Evolutionary conservation across 495 filamentous ascomycete species (phyloP), one percentile per base, ranked within the genome.

Genomic region (Ascobolus immersus): DNA sequence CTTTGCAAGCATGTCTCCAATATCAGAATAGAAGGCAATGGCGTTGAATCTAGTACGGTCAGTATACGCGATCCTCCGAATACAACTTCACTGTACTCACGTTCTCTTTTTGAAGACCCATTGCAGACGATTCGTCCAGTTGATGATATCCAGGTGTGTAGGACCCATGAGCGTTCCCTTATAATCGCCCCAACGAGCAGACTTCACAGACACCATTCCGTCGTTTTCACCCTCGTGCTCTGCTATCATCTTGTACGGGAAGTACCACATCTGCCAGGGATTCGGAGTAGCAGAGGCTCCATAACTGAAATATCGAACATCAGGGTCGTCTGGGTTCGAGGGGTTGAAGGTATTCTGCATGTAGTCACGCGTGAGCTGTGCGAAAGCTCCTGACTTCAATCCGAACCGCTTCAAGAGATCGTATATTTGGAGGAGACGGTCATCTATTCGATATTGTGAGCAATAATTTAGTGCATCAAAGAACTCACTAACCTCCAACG

Each of bases 121-220:
- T 39, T 70, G 64, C 21, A 90, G 38, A 33, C 75, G 59, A 45
- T 91, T 93, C 32, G 69, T 82, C 86, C 84, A 96, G 54, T 93
- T 93, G 51, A 93, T 96, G 33, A 91, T 56, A 44, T 92, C 81
- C 4, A 93, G 54, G 53, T 96, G 86, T 51, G 71, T 89, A 19
- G 90, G 79, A 7, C 66, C 69, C 4, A 81, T 53, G n/a, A 96
- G 51, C 2, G 86, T 93, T 3, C 86, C 86, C 50, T 84, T 77
- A 49, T 93, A 93, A 1, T 61, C 63, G n/a, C 86, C 86, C 81
- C 84, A 93, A 44, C 64, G 61, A 40, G 72, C 73, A 45, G 80
- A 91, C 6, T 61, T 54, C 17, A 93, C 79, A 47, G 77, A 89
- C 12, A 96, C 86, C 4, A 96, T 63, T 0, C 86, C 86, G 42